A percentile compares a stretch with the other conserved stretches of the same genome.
Evolutionary conservation across 2,329 filamentous ascomycete species (phyloP).

Genomic region (Zarea fungicola): DNA sequence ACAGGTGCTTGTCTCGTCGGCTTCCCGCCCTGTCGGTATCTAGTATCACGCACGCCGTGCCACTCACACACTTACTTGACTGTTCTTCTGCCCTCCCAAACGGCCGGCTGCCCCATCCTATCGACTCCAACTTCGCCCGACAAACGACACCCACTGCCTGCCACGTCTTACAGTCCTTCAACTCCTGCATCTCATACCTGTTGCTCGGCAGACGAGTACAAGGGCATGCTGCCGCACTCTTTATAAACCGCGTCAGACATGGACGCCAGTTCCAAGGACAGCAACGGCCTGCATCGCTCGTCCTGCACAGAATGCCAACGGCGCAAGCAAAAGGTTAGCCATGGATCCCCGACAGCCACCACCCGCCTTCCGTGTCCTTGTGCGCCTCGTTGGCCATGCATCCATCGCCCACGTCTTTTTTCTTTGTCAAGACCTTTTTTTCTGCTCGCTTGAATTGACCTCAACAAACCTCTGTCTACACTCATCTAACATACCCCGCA

Average conservation of each 20-base stretch:
- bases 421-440: too few relatives aligned
- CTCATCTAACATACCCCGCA: conserved; percentile 19
- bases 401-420: too few relatives aligned
- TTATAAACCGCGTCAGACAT: background rate
- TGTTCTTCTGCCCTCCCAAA: too few relatives aligned
- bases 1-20: too few relatives aligned
- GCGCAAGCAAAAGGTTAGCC: conserved; percentile 32
- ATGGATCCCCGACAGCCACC: background rate
- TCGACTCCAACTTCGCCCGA: too few relatives aligned
- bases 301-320: conserved; percentile 41
- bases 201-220: background rate
- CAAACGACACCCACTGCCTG: too few relatives aligned
- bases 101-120: too few relatives aligned
- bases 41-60: too few relatives aligned
- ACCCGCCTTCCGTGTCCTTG: background rate
- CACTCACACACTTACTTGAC: too few relatives aligned
- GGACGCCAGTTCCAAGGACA: conserved; percentile 15
- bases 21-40: too few relatives aligned
- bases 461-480: too few relatives aligned
- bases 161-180: too few relatives aligned
- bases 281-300: conserved; percentile 20
- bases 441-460: background rate
- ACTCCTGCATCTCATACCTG: background rate
- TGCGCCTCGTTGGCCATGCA: background rate
- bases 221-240: background rate